Base-by-base conservation (phyloP, 2,329 filamentous ascomycete species). In the Escovopsis sp. region DNA sequence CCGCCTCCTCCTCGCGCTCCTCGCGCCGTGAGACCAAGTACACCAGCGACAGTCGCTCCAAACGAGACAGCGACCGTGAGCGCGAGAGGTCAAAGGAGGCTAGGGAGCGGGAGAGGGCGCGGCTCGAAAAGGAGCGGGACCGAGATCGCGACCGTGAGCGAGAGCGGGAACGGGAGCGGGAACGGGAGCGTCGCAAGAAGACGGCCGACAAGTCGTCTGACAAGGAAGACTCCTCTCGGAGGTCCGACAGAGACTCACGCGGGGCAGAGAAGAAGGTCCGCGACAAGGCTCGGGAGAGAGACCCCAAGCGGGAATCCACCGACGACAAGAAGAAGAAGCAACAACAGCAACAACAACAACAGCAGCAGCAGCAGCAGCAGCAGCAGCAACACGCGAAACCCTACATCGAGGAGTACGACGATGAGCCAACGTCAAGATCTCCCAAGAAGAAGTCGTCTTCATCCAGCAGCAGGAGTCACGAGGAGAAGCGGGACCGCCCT, bases 1-100 rank as follows among this genome's bases (percentile, higher is more conserved):
- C 62, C 6, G 46, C 50, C 10, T 37, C 38, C 13, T 31, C 42
- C 13, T 25, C 21, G 21, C 53, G 51, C 13, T 47, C 55, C 10
- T 54, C 64, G 5, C 61, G 65, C 33, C 66, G 68, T 14, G 53
- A 66, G 5, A 48, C 62, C 2, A 66, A 62, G 37, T 69, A 68
- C 36, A 55, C 55, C 26, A n/a, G n/a, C 21, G 62, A 68, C 34
- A 60, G 62, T 43, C 48, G 61, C 3, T 58, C 58, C 3, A 63
- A 58, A 41, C 60, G 57, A 31, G 63, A 65, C 16, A 53, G 54
- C 32, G 61, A 61, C 34, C 54, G 52, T 31, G 62, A 60, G 13
- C 48, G 55, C 30, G 48, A 59, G 33, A 45, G 55, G 16, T 53
- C 58, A 13, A 47, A 45, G 4, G 56, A 52, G 21, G 58, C 61